A percentile compares a stretch with the other conserved stretches of the same genome.
Conservation (phyloP, 1,284 basidiomycete genomes). For the Laetiporus sulphureus region DNA sequence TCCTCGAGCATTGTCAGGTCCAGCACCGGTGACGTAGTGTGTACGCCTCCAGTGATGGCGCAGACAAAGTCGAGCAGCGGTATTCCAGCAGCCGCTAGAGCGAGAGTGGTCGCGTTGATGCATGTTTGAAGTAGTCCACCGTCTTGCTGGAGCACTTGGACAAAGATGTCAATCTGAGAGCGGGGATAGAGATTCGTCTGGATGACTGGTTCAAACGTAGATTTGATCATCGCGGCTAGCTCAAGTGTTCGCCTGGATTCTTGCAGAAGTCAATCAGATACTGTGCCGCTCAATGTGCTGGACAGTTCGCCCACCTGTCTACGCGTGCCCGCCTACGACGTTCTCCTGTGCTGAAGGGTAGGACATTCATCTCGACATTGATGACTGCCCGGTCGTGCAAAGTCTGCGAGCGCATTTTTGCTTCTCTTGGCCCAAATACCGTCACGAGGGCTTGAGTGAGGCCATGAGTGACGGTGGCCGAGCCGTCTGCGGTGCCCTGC, state of each 20-base stretch:
- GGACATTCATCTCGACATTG: constrained; percentile 81
- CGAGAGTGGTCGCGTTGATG: constrained; percentile 92
- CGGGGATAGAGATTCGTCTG: constrained; percentile 90
- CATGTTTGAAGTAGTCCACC: constrained; percentile 90
- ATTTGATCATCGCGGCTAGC: constrained; percentile 80
- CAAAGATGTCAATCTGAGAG: constrained; percentile 88
- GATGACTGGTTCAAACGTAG: constrained; percentile 94
- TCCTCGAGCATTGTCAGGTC: constrained; percentile 90
- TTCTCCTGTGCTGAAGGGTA: constrained; percentile 82
- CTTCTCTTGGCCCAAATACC: constrained; percentile 90
- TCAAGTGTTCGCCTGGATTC: constrained; percentile 77
- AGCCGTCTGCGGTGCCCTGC: constrained; percentile 81
- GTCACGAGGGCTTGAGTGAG: constrained; percentile 83
- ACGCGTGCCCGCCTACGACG: constrained; percentile 69
- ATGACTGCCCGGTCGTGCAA: constrained; percentile 80
- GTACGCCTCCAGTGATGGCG: constrained; percentile 77
- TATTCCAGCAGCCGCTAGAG: constrained; percentile 87
- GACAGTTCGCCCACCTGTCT: constrained; percentile 68
- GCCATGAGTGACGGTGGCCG: constrained; percentile 81
- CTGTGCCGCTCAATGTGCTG: constrained; percentile 1
- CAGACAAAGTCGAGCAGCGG: constrained; percentile 89
- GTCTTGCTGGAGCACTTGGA: constrained; percentile 91
- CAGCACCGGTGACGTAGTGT: constrained; percentile 71
- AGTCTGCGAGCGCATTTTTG: constrained; percentile 66
- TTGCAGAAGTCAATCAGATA: constrained; percentile 9